Evolutionary conservation across 2,329 filamentous ascomycete species (phyloP).

Genomic region (Sarocladium oryzae): DNA sequence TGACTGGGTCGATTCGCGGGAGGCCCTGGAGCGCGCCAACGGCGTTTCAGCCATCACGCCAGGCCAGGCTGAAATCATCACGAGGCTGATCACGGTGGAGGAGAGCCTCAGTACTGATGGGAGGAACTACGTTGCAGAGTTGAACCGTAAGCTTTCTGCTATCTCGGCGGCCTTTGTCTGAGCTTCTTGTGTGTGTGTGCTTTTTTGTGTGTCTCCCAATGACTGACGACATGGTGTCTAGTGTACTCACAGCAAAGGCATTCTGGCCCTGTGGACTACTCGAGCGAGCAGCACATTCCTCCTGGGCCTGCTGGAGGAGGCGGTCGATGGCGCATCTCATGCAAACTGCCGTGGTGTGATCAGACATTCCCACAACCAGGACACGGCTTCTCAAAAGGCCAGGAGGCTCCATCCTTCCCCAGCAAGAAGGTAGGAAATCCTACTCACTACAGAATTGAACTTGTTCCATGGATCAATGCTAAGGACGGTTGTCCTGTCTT

Average conservation of each 20-base stretch:
- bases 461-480: too few species aligned
- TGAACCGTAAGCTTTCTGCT: constrained; percentile 18
- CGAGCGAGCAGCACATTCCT: not conserved
- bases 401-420: constrained; percentile 29
- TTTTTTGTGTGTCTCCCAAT: too few species aligned
- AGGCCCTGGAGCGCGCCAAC: constrained; percentile 24
- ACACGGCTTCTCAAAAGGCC: constrained; percentile 25
- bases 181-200: too few species aligned
- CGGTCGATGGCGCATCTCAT: constrained; percentile 18
- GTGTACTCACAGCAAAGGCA: not conserved
- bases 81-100: constrained; percentile 28
- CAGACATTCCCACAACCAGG: constrained; percentile 23
- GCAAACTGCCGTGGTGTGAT: constrained; percentile 16
- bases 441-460: too few species aligned
- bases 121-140: constrained; percentile 21
- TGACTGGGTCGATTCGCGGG: constrained; percentile 34
- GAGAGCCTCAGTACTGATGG: constrained; percentile 21
- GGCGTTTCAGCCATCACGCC: constrained; percentile 30
- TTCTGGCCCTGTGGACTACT: not conserved
- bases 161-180: too few species aligned
- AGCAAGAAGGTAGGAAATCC: constrained; percentile 38
- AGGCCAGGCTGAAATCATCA: constrained; percentile 30
- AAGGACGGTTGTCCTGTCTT: too few species aligned
- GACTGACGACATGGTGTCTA: too few species aligned
- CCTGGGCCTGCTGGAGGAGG: not conserved